Conservation (phyloP, 805 yeast species). For the Vanderwaltozyma polyspora region DNA sequence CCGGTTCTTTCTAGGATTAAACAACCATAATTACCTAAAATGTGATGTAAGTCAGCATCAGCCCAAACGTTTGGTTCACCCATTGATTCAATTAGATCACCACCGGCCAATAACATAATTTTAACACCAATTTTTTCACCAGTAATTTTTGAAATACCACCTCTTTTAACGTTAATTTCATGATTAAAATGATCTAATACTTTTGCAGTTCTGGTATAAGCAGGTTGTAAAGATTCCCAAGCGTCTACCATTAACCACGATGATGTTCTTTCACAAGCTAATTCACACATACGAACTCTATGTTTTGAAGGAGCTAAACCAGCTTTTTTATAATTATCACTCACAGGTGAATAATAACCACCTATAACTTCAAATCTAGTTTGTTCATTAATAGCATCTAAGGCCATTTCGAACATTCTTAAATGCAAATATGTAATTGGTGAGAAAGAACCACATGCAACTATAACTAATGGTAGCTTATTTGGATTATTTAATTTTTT, state of each 20-base stretch:
- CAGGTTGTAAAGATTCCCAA: constrained; percentile 91
- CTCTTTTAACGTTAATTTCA: constrained; percentile 81
- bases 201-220: constrained; percentile 86
- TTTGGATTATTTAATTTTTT: constrained; percentile 56
- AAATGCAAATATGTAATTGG: constrained; percentile 91
- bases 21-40: constrained; percentile 92
- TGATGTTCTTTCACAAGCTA: constrained; percentile 93
- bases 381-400: constrained; percentile 83
- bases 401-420: constrained; percentile 98
- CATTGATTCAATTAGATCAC: constrained; percentile 95
- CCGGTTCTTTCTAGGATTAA: constrained; percentile 95
- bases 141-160: constrained; percentile 58
- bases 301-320: constrained; percentile 85
- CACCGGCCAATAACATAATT: constrained; percentile 94
- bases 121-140: constrained; percentile 73
- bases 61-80: constrained; percentile 99
- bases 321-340: constrained; percentile 84
- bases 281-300: constrained; percentile 94
- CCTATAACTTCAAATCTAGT: constrained; percentile 93
- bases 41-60: constrained; percentile 87
- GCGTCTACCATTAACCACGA: constrained; percentile 99
- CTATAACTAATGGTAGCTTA: constrained; percentile 83
- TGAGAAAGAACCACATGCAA: constrained; percentile 95
- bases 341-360: constrained; percentile 91
- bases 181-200: constrained; percentile 95